Percentiles rank a stretch among this genome's conserved stretches.
These are phyloP conservation scores for Corylus americana DNA, from an alignment of 306 rosid species.

Conservation along the genomic window DNA sequence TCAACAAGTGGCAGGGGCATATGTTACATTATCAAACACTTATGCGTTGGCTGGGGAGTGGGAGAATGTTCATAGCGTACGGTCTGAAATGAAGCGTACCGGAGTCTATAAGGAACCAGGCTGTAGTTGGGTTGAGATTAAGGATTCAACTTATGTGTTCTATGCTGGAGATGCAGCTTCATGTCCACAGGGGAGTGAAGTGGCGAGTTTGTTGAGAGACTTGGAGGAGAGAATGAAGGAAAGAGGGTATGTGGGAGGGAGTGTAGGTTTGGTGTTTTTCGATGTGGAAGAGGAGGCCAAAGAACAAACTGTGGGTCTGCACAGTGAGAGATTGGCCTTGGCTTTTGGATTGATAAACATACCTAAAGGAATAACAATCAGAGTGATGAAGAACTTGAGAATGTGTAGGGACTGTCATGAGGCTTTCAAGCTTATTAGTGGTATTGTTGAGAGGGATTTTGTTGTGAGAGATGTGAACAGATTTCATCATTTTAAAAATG, in stretches of 20 bases:
- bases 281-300: constrained; percentile 78
- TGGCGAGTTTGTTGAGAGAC: constrained; percentile 48
- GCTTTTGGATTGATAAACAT: constrained; percentile 71
- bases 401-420: constrained; percentile 80
- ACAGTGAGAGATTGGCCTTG: constrained; percentile 83
- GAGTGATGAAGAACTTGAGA: constrained; percentile 87
- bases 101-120: constrained; percentile 77
- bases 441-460: constrained; percentile 67
- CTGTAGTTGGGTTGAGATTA: constrained; percentile 84
- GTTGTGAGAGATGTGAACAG: constrained; percentile 79
- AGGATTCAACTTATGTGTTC: constrained; percentile 60
- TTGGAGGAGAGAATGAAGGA: constrained; percentile 67
- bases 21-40: constrained; percentile 69
- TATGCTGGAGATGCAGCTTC: constrained; percentile 62
- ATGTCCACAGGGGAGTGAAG: constrained; percentile 43
- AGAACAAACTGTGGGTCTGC: constrained; percentile 65
- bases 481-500: constrained; percentile 80
- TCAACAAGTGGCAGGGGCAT: constrained; percentile 66
- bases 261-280: constrained; percentile 65
- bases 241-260: constrained; percentile 68
- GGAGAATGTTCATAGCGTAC: constrained; percentile 59
- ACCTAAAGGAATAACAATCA: constrained; percentile 61
- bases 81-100: constrained; percentile 59
- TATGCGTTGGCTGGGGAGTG: constrained; percentile 72
- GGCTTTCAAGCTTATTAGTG: constrained; percentile 75